phyloP scores from a whole-genome alignment of 495 filamentous ascomycete species.

The Penicillium paxilli region DNA sequence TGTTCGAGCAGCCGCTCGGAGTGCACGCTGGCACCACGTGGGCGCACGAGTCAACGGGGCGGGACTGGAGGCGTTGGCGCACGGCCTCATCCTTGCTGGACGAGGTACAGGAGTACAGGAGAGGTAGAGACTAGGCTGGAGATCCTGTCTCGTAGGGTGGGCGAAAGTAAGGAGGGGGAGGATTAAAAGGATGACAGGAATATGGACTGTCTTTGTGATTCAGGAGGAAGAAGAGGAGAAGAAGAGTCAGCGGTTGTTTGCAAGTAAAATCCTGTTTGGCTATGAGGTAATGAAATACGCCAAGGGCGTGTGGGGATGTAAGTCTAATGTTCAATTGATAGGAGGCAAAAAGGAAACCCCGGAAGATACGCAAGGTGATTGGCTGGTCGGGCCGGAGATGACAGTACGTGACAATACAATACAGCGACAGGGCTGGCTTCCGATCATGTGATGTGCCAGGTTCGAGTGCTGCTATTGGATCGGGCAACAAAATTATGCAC shows the following conservation, averaged over 20 bases:
- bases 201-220: too few species aligned
- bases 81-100: constrained; percentile 27
- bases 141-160: constrained; percentile 2
- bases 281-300: constrained; percentile 24
- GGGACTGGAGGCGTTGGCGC: constrained; percentile 28
- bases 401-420: constrained; percentile 14
- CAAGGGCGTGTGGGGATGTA: background rate
- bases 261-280: constrained; percentile 14
- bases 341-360: background rate
- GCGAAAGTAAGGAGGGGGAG: background rate
- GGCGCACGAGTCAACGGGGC: constrained; percentile 45
- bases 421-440: constrained; percentile 1
- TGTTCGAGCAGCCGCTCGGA: constrained; percentile 19
- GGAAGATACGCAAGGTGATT: background rate
- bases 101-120: too few species aligned
- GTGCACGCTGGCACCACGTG: constrained; percentile 43
- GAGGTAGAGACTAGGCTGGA: constrained; percentile 4
- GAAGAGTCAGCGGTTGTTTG: background rate
- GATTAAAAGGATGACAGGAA: background rate
- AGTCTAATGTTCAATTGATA: background rate
- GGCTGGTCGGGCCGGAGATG: background rate
- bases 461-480: too few species aligned
- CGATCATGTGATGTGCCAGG: constrained; percentile 5
- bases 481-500: background rate
- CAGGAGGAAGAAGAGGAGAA: background rate